These are phyloP conservation scores for Tanacetum coccineum DNA, from an alignment of 129 eudicot species.

Conservation along the genomic window DNA sequence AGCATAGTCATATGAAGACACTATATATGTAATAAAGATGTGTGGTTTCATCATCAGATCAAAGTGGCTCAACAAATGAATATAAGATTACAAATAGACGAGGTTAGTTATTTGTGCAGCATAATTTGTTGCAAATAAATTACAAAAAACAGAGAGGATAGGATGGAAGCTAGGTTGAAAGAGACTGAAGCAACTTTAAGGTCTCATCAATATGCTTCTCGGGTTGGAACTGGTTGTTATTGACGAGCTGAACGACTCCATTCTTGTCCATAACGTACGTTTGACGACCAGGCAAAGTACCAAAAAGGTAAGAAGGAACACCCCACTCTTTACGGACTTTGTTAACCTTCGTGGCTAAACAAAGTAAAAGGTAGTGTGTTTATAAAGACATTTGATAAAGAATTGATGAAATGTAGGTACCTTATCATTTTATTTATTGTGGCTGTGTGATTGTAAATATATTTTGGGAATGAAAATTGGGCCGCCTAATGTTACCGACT, in stretches of 20 bases:
- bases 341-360: slow-evolving; percentile 88
- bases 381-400: neutral
- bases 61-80: neutral
- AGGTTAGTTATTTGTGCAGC: slow-evolving; percentile 1
- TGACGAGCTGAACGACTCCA: slow-evolving; percentile 85
- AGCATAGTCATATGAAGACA: too few species aligned
- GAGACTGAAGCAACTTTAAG: slow-evolving; percentile 82
- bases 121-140: neutral
- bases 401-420: slow-evolving; percentile 7
- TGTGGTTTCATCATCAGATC: neutral
- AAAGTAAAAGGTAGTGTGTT: slow-evolving; percentile 62
- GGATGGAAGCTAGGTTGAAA: slow-evolving; percentile 23
- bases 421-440: too few species aligned
- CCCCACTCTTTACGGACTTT: slow-evolving; percentile 98
- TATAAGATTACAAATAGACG: neutral
- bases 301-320: slow-evolving; percentile 89
- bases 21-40: neutral
- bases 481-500: too few species aligned
- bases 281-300: slow-evolving; percentile 93
- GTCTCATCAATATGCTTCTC: slow-evolving; percentile 98
- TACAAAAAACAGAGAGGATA: neutral
- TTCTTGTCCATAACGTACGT: slow-evolving; percentile 92
- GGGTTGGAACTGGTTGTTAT: slow-evolving; percentile 97
- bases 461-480: too few species aligned
- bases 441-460: too few species aligned